phyloP scores from a whole-genome alignment of 306 rosid genomes.

The Rosa persica region DNA sequence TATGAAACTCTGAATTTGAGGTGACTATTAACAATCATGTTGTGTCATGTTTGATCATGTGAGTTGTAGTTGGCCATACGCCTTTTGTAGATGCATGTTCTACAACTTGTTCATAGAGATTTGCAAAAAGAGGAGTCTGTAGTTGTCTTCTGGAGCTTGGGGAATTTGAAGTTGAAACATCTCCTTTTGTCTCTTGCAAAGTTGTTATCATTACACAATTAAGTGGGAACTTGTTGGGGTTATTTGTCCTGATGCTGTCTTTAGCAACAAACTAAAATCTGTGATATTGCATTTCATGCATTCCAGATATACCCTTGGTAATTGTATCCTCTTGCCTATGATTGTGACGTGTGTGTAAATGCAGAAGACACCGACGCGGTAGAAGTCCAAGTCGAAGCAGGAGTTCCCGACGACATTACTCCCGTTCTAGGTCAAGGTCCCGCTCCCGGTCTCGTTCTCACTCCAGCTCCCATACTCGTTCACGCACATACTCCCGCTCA shows the following conservation, averaged over 20 bases:
- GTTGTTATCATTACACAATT: not conserved
- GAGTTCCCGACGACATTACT: conserved; percentile 59
- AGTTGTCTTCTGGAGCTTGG: not conserved
- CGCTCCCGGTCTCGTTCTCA: conserved; percentile 38
- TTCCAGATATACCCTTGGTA: not conserved
- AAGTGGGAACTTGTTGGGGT: not conserved
- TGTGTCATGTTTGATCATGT: not conserved
- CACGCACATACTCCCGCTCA: conserved; percentile 56
- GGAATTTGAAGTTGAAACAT: not conserved
- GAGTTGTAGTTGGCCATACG: not conserved
- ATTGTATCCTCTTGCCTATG: not conserved
- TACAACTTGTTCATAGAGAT: not conserved
- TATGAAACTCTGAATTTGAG: not conserved
- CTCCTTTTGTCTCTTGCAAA: not conserved
- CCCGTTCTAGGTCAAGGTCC: conserved; percentile 57
- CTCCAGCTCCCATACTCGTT: conserved; percentile 38
- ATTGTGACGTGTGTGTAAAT: conserved; percentile 14
- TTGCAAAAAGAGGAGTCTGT: not conserved
- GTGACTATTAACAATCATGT: not conserved
- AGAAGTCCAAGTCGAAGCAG: conserved; percentile 87
- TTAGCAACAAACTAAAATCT: not conserved
- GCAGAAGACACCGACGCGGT: conserved; percentile 71
- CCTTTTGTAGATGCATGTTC: not conserved
- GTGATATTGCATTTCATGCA: not conserved
- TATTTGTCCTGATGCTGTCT: not conserved